phyloP scores from a whole-genome alignment of 2,329 filamentous ascomycete genomes.

The Diaporthe amygdali region DNA sequence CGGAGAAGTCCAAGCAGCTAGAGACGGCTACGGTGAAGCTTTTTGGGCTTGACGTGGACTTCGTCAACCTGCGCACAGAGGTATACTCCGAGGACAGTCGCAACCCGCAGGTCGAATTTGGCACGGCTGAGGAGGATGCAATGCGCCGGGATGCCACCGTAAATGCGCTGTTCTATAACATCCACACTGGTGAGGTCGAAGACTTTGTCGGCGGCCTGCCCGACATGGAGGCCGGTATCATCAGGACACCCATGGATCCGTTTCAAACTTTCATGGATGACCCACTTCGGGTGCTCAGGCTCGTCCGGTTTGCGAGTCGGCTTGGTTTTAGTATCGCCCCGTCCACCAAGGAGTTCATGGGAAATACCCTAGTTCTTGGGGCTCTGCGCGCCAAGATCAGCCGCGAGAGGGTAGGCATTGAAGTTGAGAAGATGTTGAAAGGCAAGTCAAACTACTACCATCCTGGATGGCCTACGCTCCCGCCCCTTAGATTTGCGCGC shows the following conservation, averaged over 20 bases:
- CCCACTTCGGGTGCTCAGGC: conserved; percentile 81
- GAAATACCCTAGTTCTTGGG: conserved; percentile 74
- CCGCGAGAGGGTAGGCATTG: conserved; percentile 84
- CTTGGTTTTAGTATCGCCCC: conserved; percentile 80
- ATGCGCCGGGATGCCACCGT: conserved; percentile 89
- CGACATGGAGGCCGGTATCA: conserved; percentile 75
- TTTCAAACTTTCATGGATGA: conserved; percentile 95
- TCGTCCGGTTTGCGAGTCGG: conserved; percentile 89
- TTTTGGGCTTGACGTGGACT: conserved; percentile 86
- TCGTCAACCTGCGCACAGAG: conserved; percentile 93
- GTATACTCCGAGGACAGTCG: conserved; percentile 88
- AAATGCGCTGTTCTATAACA: conserved; percentile 95
- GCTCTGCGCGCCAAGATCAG: conserved; percentile 90
- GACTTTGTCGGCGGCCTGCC: conserved; percentile 82
- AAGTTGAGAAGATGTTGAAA: conserved; percentile 90
- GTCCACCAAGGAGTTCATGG: conserved; percentile 75
- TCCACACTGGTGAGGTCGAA: conserved; percentile 79
- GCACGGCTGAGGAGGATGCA: conserved; percentile 89
- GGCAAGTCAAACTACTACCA: conserved; percentile 46
- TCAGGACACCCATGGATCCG: conserved; percentile 86
- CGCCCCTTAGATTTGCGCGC: neutral
- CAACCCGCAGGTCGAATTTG: conserved; percentile 92
- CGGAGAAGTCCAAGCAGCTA: conserved; percentile 94
- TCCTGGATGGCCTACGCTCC: neutral
- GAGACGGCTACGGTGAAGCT: conserved; percentile 89